Conservation (phyloP, 2,329 filamentous ascomycete genomes). For the Trichoderma oligosporum region DNA sequence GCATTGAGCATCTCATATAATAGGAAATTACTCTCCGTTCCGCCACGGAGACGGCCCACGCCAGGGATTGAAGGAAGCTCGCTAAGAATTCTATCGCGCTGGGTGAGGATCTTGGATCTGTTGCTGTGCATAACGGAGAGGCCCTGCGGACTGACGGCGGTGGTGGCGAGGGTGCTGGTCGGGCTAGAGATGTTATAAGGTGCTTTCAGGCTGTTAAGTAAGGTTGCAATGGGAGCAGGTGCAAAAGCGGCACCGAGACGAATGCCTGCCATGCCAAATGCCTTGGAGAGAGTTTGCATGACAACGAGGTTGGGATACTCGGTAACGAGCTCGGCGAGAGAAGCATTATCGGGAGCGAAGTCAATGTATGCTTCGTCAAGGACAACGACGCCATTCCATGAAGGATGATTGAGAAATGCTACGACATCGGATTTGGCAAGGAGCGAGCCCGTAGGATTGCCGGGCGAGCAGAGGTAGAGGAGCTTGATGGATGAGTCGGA, state of each 20-base stretch:
- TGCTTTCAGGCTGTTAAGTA: conserved; percentile 91
- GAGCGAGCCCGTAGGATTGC: conserved; percentile 84
- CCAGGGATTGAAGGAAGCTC: conserved; percentile 74
- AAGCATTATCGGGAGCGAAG: conserved; percentile 73
- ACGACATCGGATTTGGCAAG: conserved; percentile 72
- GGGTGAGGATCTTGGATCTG: conserved; percentile 64
- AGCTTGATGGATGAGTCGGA: conserved; percentile 68
- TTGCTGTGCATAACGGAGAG: conserved; percentile 70
- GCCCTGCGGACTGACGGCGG: conserved; percentile 65
- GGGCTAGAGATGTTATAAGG: conserved; percentile 94
- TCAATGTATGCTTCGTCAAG: conserved; percentile 96
- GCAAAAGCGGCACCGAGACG: conserved; percentile 84
- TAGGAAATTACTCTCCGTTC: conserved; percentile 80
- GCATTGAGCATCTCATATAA: conserved; percentile 81
- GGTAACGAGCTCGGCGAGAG: conserved; percentile 83
- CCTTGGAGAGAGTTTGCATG: conserved; percentile 98
- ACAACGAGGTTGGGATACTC: conserved; percentile 96
- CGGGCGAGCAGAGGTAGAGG: conserved; percentile 88
- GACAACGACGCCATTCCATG: conserved; percentile 92
- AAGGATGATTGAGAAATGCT: conserved; percentile 73
- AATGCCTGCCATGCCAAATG: conserved; percentile 92
- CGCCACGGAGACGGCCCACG: conserved; percentile 76
- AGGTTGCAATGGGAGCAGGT: conserved; percentile 64
- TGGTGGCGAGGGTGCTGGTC: conserved; percentile 74
- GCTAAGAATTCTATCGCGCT: conserved; percentile 70